Conservation (phyloP, 108 stramenopile species). For the Skeletonema potamos region DNA sequence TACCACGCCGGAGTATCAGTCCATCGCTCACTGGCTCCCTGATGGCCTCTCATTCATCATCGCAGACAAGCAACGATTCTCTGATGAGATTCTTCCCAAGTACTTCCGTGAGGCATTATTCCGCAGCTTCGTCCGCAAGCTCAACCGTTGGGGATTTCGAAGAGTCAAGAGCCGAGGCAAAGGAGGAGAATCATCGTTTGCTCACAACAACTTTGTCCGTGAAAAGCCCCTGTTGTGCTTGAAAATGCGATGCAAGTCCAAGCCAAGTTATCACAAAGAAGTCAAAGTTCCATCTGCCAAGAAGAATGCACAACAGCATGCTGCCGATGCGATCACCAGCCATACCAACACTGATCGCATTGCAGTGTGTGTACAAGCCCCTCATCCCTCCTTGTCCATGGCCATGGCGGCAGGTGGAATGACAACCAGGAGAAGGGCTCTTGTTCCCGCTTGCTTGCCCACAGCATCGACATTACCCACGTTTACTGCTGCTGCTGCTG, state of each 20-base stretch:
- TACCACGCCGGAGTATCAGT: conserved; percentile 4
- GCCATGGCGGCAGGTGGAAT: not conserved
- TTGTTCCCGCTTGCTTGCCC: not conserved
- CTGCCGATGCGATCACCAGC: not conserved
- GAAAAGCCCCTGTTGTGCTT: not conserved
- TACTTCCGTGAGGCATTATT: conserved; percentile 43
- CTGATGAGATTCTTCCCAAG: conserved; percentile 30
- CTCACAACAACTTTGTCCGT: not conserved
- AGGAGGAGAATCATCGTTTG: not conserved
- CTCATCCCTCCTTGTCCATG: not conserved
- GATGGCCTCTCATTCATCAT: conserved; percentile 27
- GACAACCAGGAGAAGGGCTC: not conserved
- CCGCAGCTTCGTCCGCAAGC: conserved; percentile 41
- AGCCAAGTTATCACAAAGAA: conserved; percentile 1
- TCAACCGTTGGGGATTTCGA: conserved; percentile 7
- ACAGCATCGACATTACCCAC: not conserved
- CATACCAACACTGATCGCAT: not conserved
- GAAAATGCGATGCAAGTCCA: not conserved
- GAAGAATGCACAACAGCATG: not conserved
- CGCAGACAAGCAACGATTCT: conserved; percentile 20
- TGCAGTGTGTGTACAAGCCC: not conserved
- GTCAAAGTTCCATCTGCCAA: not conserved
- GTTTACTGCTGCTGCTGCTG: not conserved
- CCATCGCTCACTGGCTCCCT: conserved; percentile 30
- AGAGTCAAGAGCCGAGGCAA: not conserved